Base-by-base conservation (phyloP, 2,329 filamentous ascomycete genomes). In the Ramularia collo-cygni region DNA sequence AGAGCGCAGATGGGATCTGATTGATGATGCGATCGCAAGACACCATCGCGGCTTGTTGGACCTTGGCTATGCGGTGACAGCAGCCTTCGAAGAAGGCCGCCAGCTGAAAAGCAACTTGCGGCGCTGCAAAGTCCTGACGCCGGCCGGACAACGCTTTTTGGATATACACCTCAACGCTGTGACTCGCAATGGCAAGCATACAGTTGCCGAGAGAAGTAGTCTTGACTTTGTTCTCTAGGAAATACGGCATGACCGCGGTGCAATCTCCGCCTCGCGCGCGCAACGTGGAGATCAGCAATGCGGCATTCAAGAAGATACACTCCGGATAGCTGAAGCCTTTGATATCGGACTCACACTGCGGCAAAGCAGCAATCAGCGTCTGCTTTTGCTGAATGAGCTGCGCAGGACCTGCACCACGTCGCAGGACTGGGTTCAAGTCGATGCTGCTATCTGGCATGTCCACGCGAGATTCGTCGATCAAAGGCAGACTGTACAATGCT, bases 391-490 rank as follows among this genome's bases (percentile, higher is more conserved):
- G 76, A 2, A 79, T 66, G 39, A 87, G 81, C 46, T 89, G 79
- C 19, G 90, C 84, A 4, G 81, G 77, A 48, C 79, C 86, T 70
- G 87, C 85, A 13, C 89, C 90, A 45, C 92, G 79, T 44, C 90
- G 81, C 36, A 99, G 71, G 13, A 96, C 84, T 1, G 88, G 94
- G 57, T 98, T 96, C 28, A 98, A 75, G 57, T 98, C 92, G 40
- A 99, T 90, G 51, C 96, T 92, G 60, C 89, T 95, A 63, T 98
- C 92, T 8, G 92, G 75, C 57, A 93, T 82, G 53, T 95, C 89
- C 19, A 86, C 83, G 43, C 88, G 80, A 59, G 93, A 85, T 58
- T 95, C 87, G 2, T 89, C 80, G 21, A 98, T 83, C 39, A 98
- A 67, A 0, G 92, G 85, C 18, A 85, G 81, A 9, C 89, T 95